Evolutionary conservation across 2,329 filamentous ascomycete species (phyloP).

Genomic region (Atkinsonella texensis): DNA sequence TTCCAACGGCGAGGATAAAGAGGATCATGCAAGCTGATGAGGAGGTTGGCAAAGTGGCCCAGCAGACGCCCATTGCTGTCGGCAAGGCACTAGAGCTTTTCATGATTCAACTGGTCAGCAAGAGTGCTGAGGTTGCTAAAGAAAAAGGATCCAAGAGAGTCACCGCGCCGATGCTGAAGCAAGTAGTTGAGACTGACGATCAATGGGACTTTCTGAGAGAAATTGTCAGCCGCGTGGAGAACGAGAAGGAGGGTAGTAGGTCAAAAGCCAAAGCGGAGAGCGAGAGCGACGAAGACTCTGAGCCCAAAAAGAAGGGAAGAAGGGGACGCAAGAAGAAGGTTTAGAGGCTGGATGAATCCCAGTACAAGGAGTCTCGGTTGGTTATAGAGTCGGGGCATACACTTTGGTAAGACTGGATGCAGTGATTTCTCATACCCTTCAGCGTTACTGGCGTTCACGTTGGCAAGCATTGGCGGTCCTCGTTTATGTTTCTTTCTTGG

Average conservation of each 20-base stretch:
- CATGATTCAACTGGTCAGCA: constrained; percentile 88
- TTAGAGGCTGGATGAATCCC: constrained; percentile 5
- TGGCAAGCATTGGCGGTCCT: constrained; percentile 12
- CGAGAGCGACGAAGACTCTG: constrained; percentile 39
- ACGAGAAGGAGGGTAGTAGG: constrained; percentile 35
- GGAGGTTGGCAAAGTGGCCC: constrained; percentile 94
- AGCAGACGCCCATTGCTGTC: constrained; percentile 92
- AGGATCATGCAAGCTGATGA: constrained; percentile 99
- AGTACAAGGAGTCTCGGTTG: not conserved
- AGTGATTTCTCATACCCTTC: not conserved
- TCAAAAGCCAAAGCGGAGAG: constrained; percentile 37
- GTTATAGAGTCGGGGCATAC: not conserved
- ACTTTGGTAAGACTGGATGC: not conserved
- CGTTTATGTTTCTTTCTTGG: not conserved
- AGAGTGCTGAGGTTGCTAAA: constrained; percentile 73
- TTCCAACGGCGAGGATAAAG: constrained; percentile 95
- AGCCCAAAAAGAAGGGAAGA: constrained; percentile 35
- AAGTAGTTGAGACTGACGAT: constrained; percentile 75
- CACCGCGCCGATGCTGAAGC: constrained; percentile 81
- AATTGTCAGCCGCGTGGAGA: constrained; percentile 73
- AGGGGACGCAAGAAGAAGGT: constrained; percentile 38
- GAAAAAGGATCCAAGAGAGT: constrained; percentile 80
- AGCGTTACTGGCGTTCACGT: constrained; percentile 13
- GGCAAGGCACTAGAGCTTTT: constrained; percentile 94
- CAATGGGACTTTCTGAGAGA: constrained; percentile 91